Base-by-base conservation (phyloP, 169 alveolate species). In the Eimeria tenella region DNA sequence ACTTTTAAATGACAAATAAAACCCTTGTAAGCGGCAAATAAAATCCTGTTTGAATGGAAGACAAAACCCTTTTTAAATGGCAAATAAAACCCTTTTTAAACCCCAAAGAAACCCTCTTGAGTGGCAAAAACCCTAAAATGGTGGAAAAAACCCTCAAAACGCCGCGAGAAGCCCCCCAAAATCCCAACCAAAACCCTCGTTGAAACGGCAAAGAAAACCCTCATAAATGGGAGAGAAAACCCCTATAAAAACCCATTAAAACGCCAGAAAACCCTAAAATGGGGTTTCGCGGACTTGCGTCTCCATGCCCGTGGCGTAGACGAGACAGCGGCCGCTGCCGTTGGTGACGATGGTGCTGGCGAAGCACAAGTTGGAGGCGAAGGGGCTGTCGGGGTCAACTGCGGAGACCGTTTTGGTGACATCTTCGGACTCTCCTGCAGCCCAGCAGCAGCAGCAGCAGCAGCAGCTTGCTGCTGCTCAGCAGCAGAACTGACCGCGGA, bases 271-370 rank as follows among this genome's bases (percentile, higher is more conserved):
- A 63, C 17, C 23, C 23, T 63, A n/a, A 63, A 63, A 1, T 21
- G 42, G 42, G 42, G 42, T 31, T 17, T 58, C 50, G 42, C 71
- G 55, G 42, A 70, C 79, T 56, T 77, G 93, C 31, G 93, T 84
- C 50, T 86, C 89, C 89, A 93, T 75, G 5, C 99, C 99, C 42
- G 99, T 98, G 77, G 97, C 96, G 62, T 98, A 98, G 23, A 98
- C 99, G 65, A 99, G 95, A 79, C 98, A 99, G 81, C 94, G 93
- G 42, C 99, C 99, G 56, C 96, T 96, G 81, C 99, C 99, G 95
- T 96, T 95, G 3, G 99, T 98, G 65, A 98, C 98, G 84, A 98
- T 95, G 50, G 99, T 98, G 42, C 99, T 97, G 52, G 99, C 99
- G 95, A 98, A 98, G 88, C 98, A 97, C 93, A 98, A 93, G 96